Conservation (phyloP, 176 grass and related monocot genomes). For the Oryza punctata region DNA sequence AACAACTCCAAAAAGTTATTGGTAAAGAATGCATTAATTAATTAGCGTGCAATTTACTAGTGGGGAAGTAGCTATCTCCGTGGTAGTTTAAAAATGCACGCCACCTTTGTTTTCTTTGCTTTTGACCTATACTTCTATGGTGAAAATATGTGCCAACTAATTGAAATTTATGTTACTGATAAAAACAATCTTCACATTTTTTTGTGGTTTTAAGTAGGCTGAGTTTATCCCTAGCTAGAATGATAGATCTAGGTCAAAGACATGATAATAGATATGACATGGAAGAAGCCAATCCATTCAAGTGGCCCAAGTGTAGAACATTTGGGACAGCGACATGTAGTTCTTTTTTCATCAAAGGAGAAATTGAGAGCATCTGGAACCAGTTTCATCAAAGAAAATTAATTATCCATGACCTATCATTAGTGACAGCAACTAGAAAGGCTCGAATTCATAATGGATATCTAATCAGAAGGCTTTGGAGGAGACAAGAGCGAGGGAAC, state of each 20-base stretch:
- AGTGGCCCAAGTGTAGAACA: not conserved
- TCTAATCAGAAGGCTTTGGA: not conserved
- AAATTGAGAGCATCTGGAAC: not conserved
- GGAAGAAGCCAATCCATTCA: not conserved
- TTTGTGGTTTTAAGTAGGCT: not conserved
- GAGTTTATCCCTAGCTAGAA: not conserved
- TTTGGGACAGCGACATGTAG: not conserved
- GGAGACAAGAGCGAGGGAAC: not conserved
- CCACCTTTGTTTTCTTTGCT: constrained; percentile 6
- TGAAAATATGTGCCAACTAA: not conserved
- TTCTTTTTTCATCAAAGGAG: not conserved
- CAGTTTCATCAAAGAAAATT: not conserved
- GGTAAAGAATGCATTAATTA: not conserved
- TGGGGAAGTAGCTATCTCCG: not conserved
- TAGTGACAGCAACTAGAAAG: not conserved
- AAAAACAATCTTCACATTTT: not conserved
- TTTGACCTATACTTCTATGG: not conserved
- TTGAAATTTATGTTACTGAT: not conserved
- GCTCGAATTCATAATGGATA: not conserved
- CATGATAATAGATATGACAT: not conserved
- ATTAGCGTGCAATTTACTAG: not conserved
- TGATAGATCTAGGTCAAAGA: not conserved
- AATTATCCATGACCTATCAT: not conserved
- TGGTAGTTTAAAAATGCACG: not conserved
- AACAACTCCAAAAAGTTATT: not conserved